Evolutionary conservation across 2,329 filamentous ascomycete genomes (phyloP).

Genomic region (Phoma sp.): DNA sequence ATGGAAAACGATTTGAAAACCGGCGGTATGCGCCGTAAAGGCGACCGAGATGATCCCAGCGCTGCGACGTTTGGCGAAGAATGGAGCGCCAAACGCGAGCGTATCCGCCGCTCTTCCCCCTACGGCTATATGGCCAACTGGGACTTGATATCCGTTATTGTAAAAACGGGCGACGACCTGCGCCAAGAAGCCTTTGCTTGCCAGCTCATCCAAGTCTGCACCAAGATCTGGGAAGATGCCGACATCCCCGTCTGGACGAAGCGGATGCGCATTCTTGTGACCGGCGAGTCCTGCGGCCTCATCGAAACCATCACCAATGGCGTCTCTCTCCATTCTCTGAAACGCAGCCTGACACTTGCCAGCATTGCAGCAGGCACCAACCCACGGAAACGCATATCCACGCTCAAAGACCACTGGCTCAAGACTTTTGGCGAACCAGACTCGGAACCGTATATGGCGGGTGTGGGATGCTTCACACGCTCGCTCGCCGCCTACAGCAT

Average conservation of each 20-base stretch:
- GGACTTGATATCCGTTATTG: slow-evolving; percentile 85
- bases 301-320: slow-evolving; percentile 90
- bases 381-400: slow-evolving; percentile 76
- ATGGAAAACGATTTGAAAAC: slow-evolving; percentile 94
- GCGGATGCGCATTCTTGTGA: slow-evolving; percentile 84
- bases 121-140: slow-evolving; percentile 92
- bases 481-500: slow-evolving; percentile 87
- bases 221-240: slow-evolving; percentile 81
- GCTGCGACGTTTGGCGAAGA: slow-evolving; percentile 87
- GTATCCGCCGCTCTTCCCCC: slow-evolving; percentile 80
- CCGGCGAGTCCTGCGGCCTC: slow-evolving; percentile 81
- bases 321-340: slow-evolving; percentile 84
- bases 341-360: slow-evolving; percentile 79
- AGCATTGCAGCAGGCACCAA: slow-evolving; percentile 76
- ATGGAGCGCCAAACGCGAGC: slow-evolving; percentile 83
- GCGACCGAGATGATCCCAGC: slow-evolving; percentile 83
- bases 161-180: slow-evolving; percentile 84
- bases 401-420: slow-evolving; percentile 79
- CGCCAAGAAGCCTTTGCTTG: slow-evolving; percentile 87
- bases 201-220: slow-evolving; percentile 80
- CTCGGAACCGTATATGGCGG: slow-evolving; percentile 71
- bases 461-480: slow-evolving; percentile 78
- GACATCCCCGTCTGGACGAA: slow-evolving; percentile 84
- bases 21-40: slow-evolving; percentile 78
- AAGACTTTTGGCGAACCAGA: slow-evolving; percentile 77